These are phyloP conservation scores for Aspergillus mulundensis DNA, from an alignment of 495 filamentous ascomycete genomes.

Conservation along the genomic window DNA sequence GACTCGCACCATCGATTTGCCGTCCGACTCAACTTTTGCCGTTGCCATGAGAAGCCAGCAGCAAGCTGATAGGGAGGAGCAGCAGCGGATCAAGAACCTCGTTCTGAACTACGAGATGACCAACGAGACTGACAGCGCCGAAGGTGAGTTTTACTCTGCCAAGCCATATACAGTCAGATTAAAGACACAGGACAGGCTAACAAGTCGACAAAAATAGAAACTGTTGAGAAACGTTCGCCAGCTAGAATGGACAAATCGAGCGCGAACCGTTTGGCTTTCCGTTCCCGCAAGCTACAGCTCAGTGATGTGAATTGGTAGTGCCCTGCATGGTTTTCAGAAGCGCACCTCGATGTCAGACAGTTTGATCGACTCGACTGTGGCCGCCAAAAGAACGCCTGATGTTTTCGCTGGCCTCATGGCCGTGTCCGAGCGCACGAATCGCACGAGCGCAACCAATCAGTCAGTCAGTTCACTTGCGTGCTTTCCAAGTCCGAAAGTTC, in stretches of 20 bases:
- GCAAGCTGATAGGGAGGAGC: conserved; percentile 90
- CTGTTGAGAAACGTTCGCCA: conserved; percentile 36
- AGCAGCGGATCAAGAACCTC: conserved; percentile 95
- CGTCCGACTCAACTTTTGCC: conserved; percentile 91
- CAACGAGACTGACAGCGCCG: conserved; percentile 69
- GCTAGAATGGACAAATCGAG: conserved; percentile 60
- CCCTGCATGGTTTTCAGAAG: not conserved
- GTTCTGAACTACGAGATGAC: conserved; percentile 94
- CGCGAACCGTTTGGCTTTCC: conserved; percentile 71
- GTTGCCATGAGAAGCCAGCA: conserved; percentile 94
- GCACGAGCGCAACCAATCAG: not conserved
- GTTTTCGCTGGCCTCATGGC: not conserved
- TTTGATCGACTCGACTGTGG: not conserved
- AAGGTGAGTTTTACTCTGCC: conserved; percentile 39
- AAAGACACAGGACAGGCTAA: not conserved
- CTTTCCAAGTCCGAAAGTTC: not conserved
- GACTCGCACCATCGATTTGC: conserved; percentile 91
- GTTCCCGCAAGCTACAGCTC: conserved; percentile 85
- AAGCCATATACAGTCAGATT: not conserved
- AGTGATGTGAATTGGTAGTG: conserved; percentile 95
- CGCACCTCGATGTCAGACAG: not conserved
- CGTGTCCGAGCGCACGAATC: not conserved
- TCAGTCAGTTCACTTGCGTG: not conserved
- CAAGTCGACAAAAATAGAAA: conserved; percentile 6
- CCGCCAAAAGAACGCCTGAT: no score